phyloP scores from a whole-genome alignment of 257 asterid genomes.

The Thymus quinquecostatus region DNA sequence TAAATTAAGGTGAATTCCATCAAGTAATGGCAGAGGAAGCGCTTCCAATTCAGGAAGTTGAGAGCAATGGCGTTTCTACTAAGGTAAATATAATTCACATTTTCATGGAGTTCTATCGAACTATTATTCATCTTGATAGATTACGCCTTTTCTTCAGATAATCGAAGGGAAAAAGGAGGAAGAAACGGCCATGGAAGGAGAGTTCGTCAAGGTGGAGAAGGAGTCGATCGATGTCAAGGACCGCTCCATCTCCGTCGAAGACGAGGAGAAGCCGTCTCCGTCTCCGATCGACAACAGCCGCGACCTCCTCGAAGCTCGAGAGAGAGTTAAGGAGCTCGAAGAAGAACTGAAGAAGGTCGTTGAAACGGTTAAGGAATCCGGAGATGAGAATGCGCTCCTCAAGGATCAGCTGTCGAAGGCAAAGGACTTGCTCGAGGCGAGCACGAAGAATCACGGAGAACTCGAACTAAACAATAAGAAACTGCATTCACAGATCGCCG shows the following conservation, averaged over 20 bases:
- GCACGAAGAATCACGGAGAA: slow-evolving; percentile 45
- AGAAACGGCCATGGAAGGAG: slow-evolving; percentile 71
- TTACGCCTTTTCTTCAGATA: slow-evolving; percentile 34
- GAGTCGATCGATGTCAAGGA: slow-evolving; percentile 52
- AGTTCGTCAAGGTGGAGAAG: slow-evolving; percentile 85
- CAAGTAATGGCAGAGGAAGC: slow-evolving; percentile 64
- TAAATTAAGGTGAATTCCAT: slow-evolving; percentile 25
- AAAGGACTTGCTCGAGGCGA: slow-evolving; percentile 54
- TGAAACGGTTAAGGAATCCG: slow-evolving; percentile 56
- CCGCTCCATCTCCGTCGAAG: slow-evolving; percentile 37
- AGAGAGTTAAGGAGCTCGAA: slow-evolving; percentile 69
- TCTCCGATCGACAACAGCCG: slow-evolving; percentile 38
- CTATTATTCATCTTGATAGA: neutral
- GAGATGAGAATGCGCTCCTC: slow-evolving; percentile 55
- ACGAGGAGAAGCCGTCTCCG: slow-evolving; percentile 33
- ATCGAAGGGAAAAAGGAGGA: slow-evolving; percentile 57
- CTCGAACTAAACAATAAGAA: slow-evolving; percentile 61
- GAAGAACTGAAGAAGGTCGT: slow-evolving; percentile 61
- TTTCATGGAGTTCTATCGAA: slow-evolving; percentile 4
- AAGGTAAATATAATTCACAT: slow-evolving; percentile 40
- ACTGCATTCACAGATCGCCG: slow-evolving; percentile 54
- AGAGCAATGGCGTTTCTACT: slow-evolving; percentile 36
- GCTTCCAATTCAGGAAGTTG: slow-evolving; percentile 37
- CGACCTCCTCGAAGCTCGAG: slow-evolving; percentile 74
- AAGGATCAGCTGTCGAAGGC: slow-evolving; percentile 63